These are phyloP conservation scores for Pseudozyma sp. DNA, from an alignment of 1,284 basidiomycete genomes.

Conservation along the genomic window DNA sequence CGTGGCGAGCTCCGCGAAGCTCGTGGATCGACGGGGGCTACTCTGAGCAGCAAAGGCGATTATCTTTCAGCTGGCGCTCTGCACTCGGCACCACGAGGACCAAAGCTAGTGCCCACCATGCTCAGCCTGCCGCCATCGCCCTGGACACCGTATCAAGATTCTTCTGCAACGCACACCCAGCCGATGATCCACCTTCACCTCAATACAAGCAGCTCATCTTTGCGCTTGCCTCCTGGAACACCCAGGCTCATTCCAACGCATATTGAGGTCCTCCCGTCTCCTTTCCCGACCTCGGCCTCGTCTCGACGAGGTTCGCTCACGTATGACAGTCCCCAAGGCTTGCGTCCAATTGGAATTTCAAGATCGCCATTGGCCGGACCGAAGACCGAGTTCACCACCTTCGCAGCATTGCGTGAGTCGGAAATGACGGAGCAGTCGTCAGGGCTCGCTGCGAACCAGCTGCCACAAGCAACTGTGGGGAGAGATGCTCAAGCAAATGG, in stretches of 20 bases:
- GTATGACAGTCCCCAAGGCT: slow-evolving; percentile 29
- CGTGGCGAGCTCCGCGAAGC: slow-evolving; percentile 10
- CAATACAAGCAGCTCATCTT: slow-evolving; percentile 40
- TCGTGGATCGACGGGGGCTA: slow-evolving; percentile 13
- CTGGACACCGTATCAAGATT: slow-evolving; percentile 49
- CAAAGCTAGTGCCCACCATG: slow-evolving; percentile 51
- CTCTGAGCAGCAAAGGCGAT: slow-evolving; percentile 17
- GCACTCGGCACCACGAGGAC: slow-evolving; percentile 45
- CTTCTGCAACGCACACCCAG: slow-evolving; percentile 9
- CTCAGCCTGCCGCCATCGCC: slow-evolving; percentile 60
- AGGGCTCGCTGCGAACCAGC: background rate
- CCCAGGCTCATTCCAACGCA: slow-evolving; percentile 55
- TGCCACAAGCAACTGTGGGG: background rate
- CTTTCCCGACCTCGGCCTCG: slow-evolving; percentile 43
- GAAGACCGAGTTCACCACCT: slow-evolving; percentile 22
- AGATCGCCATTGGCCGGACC: slow-evolving; percentile 28
- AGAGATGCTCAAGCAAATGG: slow-evolving; percentile 5
- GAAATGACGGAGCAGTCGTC: background rate
- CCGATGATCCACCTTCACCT: slow-evolving; percentile 47
- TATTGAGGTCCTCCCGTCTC: slow-evolving; percentile 55
- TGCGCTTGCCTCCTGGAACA: slow-evolving; percentile 48
- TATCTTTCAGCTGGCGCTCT: slow-evolving; percentile 38
- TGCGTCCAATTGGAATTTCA: slow-evolving; percentile 17
- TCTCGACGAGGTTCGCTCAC: slow-evolving; percentile 44
- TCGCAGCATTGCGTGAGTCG: slow-evolving; percentile 18